These are phyloP conservation scores for Saitozyma podzolica DNA, from an alignment of 768 basidiomycete species.

Conservation along the genomic window DNA sequence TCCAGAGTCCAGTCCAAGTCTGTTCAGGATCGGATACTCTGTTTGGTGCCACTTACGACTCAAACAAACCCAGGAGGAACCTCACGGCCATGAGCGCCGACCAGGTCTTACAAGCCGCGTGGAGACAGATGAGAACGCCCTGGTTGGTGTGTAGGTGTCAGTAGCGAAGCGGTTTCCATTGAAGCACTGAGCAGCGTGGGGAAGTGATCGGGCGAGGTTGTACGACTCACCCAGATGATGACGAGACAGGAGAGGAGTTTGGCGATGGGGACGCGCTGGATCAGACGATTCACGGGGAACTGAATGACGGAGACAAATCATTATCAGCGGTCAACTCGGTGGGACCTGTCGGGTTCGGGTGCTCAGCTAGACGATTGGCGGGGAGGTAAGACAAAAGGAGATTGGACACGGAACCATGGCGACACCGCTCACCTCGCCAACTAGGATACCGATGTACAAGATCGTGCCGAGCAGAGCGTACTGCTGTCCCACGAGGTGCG, in stretches of 20 bases:
- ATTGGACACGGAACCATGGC: not conserved
- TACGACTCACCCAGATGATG: conserved; percentile 27
- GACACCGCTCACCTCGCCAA: conserved; percentile 19
- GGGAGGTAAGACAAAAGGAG: not conserved
- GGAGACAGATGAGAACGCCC: conserved; percentile 59
- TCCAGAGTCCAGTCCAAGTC: no score
- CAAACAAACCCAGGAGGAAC: conserved; percentile 52
- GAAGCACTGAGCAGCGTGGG: no score
- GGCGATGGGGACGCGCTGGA: conserved; percentile 59
- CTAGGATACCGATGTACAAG: conserved; percentile 30
- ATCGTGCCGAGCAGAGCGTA: conserved; percentile 56
- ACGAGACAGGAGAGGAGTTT: conserved; percentile 59
- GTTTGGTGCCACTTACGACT: conserved; percentile 10
- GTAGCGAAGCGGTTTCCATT: conserved; percentile 2
- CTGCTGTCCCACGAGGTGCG: conserved; percentile 58
- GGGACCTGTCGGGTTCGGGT: no score
- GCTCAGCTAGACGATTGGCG: not conserved
- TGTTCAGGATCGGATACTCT: no score
- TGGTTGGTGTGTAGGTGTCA: conserved; percentile 30
- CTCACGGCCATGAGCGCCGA: conserved; percentile 56
- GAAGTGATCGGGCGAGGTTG: conserved; percentile 6
- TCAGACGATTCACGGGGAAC: conserved; percentile 36
- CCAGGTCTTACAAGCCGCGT: conserved; percentile 56
- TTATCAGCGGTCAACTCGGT: not conserved
- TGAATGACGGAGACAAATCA: conserved; percentile 41